phyloP scores from a whole-genome alignment of 2,329 filamentous ascomycete species.

The Pestalotiopsis sp. region DNA sequence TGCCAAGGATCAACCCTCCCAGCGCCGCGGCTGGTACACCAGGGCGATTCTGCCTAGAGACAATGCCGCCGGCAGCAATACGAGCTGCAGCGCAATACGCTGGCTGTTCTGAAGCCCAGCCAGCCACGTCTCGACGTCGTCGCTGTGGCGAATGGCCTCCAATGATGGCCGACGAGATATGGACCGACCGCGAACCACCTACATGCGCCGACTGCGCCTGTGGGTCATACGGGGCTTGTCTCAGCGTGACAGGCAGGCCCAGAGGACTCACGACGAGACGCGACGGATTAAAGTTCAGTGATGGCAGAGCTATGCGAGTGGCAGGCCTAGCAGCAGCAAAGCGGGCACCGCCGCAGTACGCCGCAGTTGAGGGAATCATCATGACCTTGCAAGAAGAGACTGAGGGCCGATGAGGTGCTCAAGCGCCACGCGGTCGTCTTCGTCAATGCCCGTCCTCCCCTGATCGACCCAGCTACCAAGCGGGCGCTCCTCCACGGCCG shows the following conservation, averaged over 20 bases:
- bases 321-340: background rate
- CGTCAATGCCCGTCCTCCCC: slow-evolving; percentile 2
- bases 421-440: slow-evolving; percentile 19
- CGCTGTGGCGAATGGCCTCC: background rate
- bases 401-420: slow-evolving; percentile 14
- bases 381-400: background rate
- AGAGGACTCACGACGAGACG: background rate
- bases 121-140: background rate
- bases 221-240: background rate
- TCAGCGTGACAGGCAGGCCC: background rate
- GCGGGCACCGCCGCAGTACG: background rate
- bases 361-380: background rate
- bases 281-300: background rate
- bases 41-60: background rate
- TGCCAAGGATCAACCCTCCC: background rate
- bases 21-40: background rate
- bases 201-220: background rate
- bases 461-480: background rate
- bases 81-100: background rate
- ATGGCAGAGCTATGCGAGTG: background rate
- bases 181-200: background rate
- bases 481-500: no score
- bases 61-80: background rate
- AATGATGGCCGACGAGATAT: background rate
- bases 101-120: background rate